phyloP scores from a whole-genome alignment of 495 filamentous ascomycete species.

The Collariella sp. region DNA sequence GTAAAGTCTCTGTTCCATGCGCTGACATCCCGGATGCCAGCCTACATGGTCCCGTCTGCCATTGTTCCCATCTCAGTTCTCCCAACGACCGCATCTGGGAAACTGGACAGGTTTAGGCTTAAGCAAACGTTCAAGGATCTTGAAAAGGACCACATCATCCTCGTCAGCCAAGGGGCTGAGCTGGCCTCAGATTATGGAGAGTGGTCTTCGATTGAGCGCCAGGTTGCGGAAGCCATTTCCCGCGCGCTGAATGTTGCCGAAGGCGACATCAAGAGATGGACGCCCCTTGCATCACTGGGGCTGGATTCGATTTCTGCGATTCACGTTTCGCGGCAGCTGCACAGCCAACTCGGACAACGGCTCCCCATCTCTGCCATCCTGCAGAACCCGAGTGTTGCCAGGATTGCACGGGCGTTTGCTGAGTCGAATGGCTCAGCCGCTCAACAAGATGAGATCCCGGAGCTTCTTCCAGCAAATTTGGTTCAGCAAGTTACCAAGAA shows the following conservation, averaged over 20 bases:
- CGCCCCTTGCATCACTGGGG: conserved; percentile 46
- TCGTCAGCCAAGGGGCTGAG: conserved; percentile 15
- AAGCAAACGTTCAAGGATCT: conserved; percentile 13
- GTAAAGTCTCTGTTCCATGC: conserved; percentile 34
- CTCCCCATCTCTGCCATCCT: conserved; percentile 57
- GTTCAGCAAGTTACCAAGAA: conserved; percentile 23
- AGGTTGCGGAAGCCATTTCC: conserved; percentile 39
- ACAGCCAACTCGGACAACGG: conserved; percentile 31
- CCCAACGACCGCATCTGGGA: conserved; percentile 56
- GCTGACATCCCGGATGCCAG: conserved; percentile 41
- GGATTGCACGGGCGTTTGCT: conserved; percentile 39
- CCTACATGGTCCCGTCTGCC: conserved; percentile 60
- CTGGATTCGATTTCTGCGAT: conserved; percentile 80
- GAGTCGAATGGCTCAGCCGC: not conserved
- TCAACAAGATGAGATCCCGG: not conserved
- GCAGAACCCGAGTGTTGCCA: conserved; percentile 48
- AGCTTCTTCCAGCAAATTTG: conserved; percentile 34
- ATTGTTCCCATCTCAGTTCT: conserved; percentile 58
- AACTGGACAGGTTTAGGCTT: conserved; percentile 42
- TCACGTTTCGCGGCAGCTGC: conserved; percentile 47
- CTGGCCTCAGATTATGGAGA: conserved; percentile 32
- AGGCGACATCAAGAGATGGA: conserved; percentile 48
- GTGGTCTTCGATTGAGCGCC: conserved; percentile 44
- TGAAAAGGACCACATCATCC: conserved; percentile 11
- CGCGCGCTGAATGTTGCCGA: conserved; percentile 38